Evolutionary conservation across 2,329 filamentous ascomycete species (phyloP).

Genomic region (Phialophora macrospora): DNA sequence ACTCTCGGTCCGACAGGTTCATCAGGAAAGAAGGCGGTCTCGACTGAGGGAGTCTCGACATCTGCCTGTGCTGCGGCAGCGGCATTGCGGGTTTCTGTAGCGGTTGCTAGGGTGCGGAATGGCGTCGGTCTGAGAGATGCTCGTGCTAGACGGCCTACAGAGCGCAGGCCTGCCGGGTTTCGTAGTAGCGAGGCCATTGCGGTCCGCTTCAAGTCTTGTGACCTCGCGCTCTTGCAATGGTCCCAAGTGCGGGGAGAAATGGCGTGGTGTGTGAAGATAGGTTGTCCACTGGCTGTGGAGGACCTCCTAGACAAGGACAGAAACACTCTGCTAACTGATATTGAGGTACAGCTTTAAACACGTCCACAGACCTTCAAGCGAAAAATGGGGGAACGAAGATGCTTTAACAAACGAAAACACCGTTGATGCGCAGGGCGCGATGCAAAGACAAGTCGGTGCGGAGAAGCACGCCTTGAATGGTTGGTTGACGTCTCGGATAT

Average conservation of each 20-base stretch:
- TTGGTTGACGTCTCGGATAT: conserved; percentile 6
- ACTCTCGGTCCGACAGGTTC: conserved; percentile 63
- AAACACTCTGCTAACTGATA: neutral
- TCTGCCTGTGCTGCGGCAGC: conserved; percentile 30
- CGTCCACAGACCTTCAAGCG: neutral
- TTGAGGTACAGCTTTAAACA: neutral
- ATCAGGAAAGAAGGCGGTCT: conserved; percentile 61
- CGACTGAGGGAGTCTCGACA: conserved; percentile 34
- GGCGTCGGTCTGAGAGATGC: conserved; percentile 19
- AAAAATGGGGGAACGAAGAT: neutral
- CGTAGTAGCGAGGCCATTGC: conserved; percentile 31
- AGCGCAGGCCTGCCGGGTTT: conserved; percentile 26
- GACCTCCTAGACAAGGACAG: neutral
- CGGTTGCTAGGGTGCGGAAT: conserved; percentile 29
- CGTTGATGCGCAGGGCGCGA: conserved; percentile 4
- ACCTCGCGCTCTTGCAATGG: neutral
- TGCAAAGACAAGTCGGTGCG: conserved; percentile 6
- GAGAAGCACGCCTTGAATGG: conserved; percentile 16
- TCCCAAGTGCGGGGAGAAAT: conserved; percentile 2
- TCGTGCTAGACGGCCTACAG: conserved; percentile 24
- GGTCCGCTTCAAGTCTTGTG: neutral
- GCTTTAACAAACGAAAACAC: neutral
- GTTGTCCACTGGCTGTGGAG: neutral
- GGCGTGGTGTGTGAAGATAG: neutral
- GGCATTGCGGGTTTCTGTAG: conserved; percentile 26